Base-by-base conservation (phyloP, 345 rosid genomes). In the Zanthoxylum bungeanum region DNA sequence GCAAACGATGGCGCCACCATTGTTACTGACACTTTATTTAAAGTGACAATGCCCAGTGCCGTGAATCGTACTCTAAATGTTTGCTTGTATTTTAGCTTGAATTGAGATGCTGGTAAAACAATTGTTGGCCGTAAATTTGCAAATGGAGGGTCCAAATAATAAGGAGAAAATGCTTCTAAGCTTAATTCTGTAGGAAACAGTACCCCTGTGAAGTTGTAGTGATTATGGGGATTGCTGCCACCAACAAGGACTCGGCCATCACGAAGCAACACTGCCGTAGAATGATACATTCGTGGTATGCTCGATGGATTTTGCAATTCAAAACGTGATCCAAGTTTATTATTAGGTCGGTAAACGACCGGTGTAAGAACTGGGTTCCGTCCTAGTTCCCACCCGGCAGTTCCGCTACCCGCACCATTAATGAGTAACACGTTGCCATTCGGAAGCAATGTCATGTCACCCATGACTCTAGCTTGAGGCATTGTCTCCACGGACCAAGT, bases 201-300 rank as follows among this genome's bases (percentile, higher is more conserved):
- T 0, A 83, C 93, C 5, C 81, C 84, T 0, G 83, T 83, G 79
- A 90, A 93, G 12, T 81, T 74, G 52, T 93, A 93, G 19, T 47
- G 66, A 9, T 39, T 25, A 63, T 93, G 89, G 31, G 98, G 86
- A 51, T 93, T 91, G 80, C 98, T 93, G 36, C 98, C 97, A 3
- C 92, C 97, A 9, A 91, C 93, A 1, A 93, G 87, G 40, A 90
- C 85, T 28, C 91, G 78, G 9, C 98, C 97, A 36, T 93, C 97
- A 0, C 93, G 90, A 17, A 91, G 85, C 25, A 93, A 77, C 27
- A 71, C 21, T 14, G 96, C 94, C 1, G 98, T 40, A 34, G 98
- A 91, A 36, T 93, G 98, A 75, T 93, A 93, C 98, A 93, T 76
- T 72, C 97, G 84, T 6, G 98, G 97, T 17, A 82, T 84, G 17